Evolutionary conservation across 192 early-diverging fungal genomes (phyloP).

Genomic region (Phlyctochytrium arcticum): DNA sequence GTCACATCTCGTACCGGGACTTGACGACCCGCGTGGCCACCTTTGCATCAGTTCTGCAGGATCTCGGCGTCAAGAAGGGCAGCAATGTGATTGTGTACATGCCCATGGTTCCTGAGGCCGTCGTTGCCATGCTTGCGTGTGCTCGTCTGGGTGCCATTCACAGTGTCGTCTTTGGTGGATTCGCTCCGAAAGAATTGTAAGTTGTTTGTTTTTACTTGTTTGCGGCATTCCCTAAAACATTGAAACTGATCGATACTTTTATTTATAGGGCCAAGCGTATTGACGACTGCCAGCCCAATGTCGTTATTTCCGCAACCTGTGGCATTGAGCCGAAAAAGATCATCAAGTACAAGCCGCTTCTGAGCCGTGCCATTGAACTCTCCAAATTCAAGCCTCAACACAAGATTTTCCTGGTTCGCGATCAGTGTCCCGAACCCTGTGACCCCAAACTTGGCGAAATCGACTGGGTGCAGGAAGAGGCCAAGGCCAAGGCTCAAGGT

Average conservation of each 20-base stretch:
- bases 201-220: no score
- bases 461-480: constrained; percentile 50
- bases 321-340: constrained; percentile 74
- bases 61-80: constrained; percentile 60
- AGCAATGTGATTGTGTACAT: constrained; percentile 80
- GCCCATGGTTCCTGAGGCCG: constrained; percentile 78
- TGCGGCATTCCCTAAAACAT: not conserved
- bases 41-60: constrained; percentile 60
- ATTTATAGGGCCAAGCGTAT: constrained; percentile 68
- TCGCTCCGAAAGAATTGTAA: constrained; percentile 39
- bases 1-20: constrained; percentile 62
- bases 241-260: not conserved
- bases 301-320: constrained; percentile 71
- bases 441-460: constrained; percentile 51
- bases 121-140: constrained; percentile 81
- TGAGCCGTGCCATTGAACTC: constrained; percentile 67
- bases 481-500: constrained; percentile 29
- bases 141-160: constrained; percentile 80
- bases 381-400: constrained; percentile 43
- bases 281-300: constrained; percentile 68
- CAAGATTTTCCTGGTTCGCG: constrained; percentile 64
- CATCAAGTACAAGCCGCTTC: constrained; percentile 70
- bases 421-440: constrained; percentile 47
- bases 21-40: constrained; percentile 63
- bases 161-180: constrained; percentile 73